These are phyloP conservation scores for Boletus sp. DNA, from an alignment of 768 basidiomycete species.

Conservation along the genomic window DNA sequence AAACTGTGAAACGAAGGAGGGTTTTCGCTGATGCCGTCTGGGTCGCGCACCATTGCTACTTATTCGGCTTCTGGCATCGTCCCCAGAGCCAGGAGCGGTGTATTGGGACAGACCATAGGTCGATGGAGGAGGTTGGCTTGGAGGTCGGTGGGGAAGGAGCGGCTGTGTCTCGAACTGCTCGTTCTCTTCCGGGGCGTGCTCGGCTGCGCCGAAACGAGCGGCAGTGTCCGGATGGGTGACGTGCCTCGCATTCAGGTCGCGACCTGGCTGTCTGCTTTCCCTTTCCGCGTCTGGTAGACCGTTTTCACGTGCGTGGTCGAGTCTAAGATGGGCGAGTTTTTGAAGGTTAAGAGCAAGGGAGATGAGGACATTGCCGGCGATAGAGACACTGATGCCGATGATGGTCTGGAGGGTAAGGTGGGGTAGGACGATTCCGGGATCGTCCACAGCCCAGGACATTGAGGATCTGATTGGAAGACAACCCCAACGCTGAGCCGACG, in stretches of 20 bases:
- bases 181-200: constrained; percentile 7
- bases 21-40: constrained; percentile 26
- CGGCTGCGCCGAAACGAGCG: constrained; percentile 4
- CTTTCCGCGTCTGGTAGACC: constrained; percentile 9
- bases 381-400: constrained; percentile 81
- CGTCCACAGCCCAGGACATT: constrained; percentile 18
- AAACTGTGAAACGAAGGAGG: constrained; percentile 36
- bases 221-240: background rate
- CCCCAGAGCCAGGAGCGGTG: constrained; percentile 5
- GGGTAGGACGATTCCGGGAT: constrained; percentile 45
- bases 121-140: constrained; percentile 14
- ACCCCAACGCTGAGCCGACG: background rate
- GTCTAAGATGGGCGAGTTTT: constrained; percentile 82
- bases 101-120: constrained; percentile 20
- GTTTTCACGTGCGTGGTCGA: constrained; percentile 42
- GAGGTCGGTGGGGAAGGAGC: constrained; percentile 27
- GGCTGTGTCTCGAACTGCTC: constrained; percentile 27
- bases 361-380: constrained; percentile 85
- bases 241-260: background rate
- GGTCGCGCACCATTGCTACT: constrained; percentile 22
- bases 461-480: background rate
- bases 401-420: constrained; percentile 52
- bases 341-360: constrained; percentile 90
- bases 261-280: constrained; percentile 8
- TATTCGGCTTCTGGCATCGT: constrained; percentile 29